Base-by-base conservation (phyloP, 1,139 yeast genomes). In the Kluyveromyces sp. region DNA sequence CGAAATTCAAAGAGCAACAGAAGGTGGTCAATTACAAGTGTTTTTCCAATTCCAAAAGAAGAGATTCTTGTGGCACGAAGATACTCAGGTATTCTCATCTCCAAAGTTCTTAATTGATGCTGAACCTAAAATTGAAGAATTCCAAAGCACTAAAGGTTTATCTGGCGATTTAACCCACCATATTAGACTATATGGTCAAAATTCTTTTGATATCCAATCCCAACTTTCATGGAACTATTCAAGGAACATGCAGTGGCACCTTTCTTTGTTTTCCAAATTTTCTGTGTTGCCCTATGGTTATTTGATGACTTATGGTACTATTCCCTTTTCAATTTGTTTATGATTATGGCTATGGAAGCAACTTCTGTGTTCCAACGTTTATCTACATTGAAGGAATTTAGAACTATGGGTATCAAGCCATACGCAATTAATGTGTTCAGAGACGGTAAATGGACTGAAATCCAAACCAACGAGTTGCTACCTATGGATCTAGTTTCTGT, bases 221-320 rank as follows among this genome's bases (percentile, higher is more conserved):
- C 98, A 42, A 80, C 96, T 1, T 90, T 92, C 60, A 56, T 77
- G 52, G 98, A 92, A 66, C 74, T 92, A 60, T 92, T 92, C 72
- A 84, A 88, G 64, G 98, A 92, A 67, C 98, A 92, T 65, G 98
- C 97, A 4, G 95, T 94, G 41, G 97, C 98, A 8, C 99, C 99
- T 7, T 87, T 94, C 66, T 92, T 92, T 60, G 96, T 92, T 31
- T 92, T 92, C 71, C 99, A 92, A 70, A 77, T 92, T 50, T 92
- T 92, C 65, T 90, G 97, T 63, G 95, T 92, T 47, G 95, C 94
- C 15, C 74, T 94, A 53, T 94, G 97, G 97, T 78, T 88, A 61
- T 78, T 92, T 80, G 98, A 94, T 68, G 97, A 90, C 57, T 85
- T 87, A 71, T 92, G 97, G 97, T 90, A 90, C 68, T 86, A 85